A percentile compares a stretch with the other conserved stretches of the same genome.
Conservation (phyloP, 345 rosid genomes). For the Sisymbrium altissimum region DNA sequence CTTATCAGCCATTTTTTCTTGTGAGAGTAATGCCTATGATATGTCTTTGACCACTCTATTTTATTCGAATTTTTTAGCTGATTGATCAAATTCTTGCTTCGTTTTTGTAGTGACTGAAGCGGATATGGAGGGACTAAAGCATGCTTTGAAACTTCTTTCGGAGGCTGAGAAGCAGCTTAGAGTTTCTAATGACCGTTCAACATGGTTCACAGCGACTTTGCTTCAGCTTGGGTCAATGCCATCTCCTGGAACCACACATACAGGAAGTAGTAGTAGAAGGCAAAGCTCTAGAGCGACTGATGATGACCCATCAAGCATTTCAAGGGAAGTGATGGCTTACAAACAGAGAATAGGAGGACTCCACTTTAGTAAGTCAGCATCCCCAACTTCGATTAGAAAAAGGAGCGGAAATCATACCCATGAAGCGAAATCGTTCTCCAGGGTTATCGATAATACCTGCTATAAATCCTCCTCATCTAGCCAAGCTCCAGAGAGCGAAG, state of each 20-base stretch:
- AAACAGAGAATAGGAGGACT: conserved; percentile 52
- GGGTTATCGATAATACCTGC: conserved; percentile 35
- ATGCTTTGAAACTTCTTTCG: conserved; percentile 92
- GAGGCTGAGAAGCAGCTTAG: conserved; percentile 93
- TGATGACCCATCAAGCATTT: conserved; percentile 71
- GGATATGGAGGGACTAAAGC: conserved; percentile 83
- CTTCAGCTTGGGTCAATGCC: conserved; percentile 89
- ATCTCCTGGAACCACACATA: conserved; percentile 66
- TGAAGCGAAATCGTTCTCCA: conserved; percentile 41
- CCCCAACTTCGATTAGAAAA: conserved; percentile 53
- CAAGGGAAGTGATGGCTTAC: conserved; percentile 56
- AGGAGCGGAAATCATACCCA: conserved; percentile 41
- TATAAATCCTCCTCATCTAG: conserved; percentile 42
- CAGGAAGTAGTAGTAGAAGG: conserved; percentile 81
- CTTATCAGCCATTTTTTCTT: neutral
- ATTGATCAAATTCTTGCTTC: neutral
- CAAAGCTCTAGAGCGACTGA: conserved; percentile 82
- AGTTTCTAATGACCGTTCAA: conserved; percentile 85
- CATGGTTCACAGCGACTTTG: conserved; percentile 95
- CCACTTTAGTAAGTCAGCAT: conserved; percentile 48
- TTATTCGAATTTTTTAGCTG: neutral
- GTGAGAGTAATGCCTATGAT: neutral
- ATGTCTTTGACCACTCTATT: neutral
- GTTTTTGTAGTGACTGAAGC: conserved; percentile 66
- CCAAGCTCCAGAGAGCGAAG: conserved; percentile 34